Percentiles rank a stretch among this genome's conserved stretches.
phyloP scores from a whole-genome alignment of 176 grass and related monocot species.

The Dactylis glomerata region DNA sequence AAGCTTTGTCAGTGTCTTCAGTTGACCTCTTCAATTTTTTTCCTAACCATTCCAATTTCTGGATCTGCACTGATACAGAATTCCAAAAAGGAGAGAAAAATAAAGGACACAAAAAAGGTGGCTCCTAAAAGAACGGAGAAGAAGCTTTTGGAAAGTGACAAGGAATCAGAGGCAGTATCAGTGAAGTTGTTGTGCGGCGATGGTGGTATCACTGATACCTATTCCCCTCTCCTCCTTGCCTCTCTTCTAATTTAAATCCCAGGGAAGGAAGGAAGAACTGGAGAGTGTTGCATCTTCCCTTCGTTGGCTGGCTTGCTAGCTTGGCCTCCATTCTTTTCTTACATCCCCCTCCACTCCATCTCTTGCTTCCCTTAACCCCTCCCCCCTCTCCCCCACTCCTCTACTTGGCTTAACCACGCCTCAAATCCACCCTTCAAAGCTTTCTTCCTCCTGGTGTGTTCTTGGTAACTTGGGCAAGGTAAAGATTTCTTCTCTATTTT shows the following conservation, averaged over 20 bases:
- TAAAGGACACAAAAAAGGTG: constrained; percentile 6
- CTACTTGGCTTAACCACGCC: constrained; percentile 49
- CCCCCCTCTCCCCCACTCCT: constrained; percentile 6
- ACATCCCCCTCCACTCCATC: constrained; percentile 46
- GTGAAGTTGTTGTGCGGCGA: constrained; percentile 28
- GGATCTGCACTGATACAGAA: not conserved
- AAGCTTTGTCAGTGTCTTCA: not conserved
- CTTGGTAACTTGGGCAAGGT: constrained; percentile 34
- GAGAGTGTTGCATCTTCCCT: constrained; percentile 16
- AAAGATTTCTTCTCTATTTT: constrained; percentile 30
- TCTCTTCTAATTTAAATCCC: constrained; percentile 58
- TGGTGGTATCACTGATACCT: constrained; percentile 7
- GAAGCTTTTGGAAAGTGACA: constrained; percentile 35
- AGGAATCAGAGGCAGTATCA: constrained; percentile 22
- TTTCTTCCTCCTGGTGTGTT: constrained; percentile 23
- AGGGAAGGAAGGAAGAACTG: not conserved
- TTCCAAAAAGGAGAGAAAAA: not conserved
- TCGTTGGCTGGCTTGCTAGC: constrained; percentile 11
- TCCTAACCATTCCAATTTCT: not conserved
- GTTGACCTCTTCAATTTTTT: not conserved
- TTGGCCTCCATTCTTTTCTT: constrained; percentile 46
- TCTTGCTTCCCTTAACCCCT: constrained; percentile 54
- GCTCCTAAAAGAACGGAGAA: constrained; percentile 21
- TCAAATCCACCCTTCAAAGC: constrained; percentile 68
- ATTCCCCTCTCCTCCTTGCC: constrained; percentile 30